Evolutionary conservation across 2,329 filamentous ascomycete species (phyloP), one percentile per base, ranked within the genome.

Genomic region (Trichoderma afroharzianum): DNA sequence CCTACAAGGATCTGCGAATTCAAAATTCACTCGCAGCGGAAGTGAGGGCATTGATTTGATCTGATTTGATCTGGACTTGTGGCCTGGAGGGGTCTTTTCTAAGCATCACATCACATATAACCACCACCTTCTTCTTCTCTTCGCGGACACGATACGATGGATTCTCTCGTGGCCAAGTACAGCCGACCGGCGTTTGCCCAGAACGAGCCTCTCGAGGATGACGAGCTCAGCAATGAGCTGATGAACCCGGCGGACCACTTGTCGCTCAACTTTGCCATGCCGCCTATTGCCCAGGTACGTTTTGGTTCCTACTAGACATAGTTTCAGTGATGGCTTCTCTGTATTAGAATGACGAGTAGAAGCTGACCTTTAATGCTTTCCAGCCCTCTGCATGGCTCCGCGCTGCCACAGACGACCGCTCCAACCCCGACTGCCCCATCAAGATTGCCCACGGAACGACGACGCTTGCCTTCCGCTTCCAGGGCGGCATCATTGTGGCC

Each of bases 391-490:
- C 94, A 79, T 99, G 96, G 92, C 93, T 99, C 79, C 95, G 96
- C 81, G 93, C 96, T 77, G 94, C 94, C 83, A 98, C 96, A 77
- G 96, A 99, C 86, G 96, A 99, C 88, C 91, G 95, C 83, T 91
- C 94, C 78, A 99, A 99, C 87, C 94, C 96, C 72, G 90, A 93
- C 84, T 98, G 95, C 84, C 96, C 96, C 77, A 99, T 99, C 89
- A 99, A 99, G 89, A 95, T 99, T 79, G 96, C 96, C 75, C 96
- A 99, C 89, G 96, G 96, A 81, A 99, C 96, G 73, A 99, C 96
- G 72, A 99, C 96, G 67, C 91, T 99, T 74, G 95, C 95, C 74
- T 99, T 99, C 88, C 91, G 95, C 81, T 99, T 98, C 88, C 91
- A 98, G 85, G 95, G 95, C 79, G 96, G 96, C 81, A 98, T 99